Evolutionary conservation across 257 asterid species (phyloP).

Genomic region (Plantago elongata): DNA sequence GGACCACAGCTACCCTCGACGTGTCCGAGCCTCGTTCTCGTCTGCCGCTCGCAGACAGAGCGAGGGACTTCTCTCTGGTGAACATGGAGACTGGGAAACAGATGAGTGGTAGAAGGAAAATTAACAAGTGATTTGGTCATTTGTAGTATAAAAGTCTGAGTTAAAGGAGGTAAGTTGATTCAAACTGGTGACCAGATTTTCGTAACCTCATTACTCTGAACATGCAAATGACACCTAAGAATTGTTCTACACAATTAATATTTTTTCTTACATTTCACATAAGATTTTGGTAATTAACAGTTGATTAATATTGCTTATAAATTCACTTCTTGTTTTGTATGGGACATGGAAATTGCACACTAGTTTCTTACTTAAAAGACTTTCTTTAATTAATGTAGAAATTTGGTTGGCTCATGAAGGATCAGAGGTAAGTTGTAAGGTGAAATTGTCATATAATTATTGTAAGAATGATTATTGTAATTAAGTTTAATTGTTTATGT

Average conservation of each 20-base stretch:
- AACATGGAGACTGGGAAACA: neutral
- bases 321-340: too few species aligned
- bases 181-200: constrained; percentile 7
- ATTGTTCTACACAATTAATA: neutral
- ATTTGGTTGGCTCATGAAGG: too few species aligned
- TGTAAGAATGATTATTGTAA: neutral
- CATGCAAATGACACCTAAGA: constrained; percentile 9
- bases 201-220: neutral
- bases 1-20: constrained; percentile 22
- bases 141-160: neutral
- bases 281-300: neutral
- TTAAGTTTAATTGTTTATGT: too few species aligned
- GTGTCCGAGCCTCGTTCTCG: constrained; percentile 23
- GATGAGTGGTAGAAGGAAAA: neutral
- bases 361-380: too few species aligned
- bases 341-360: too few species aligned
- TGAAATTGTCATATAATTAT: neutral
- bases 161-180: neutral
- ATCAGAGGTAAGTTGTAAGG: neutral
- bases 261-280: neutral
- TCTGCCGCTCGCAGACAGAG: neutral
- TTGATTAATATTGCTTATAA: neutral
- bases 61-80: constrained; percentile 16
- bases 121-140: neutral
- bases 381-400: too few species aligned